phyloP scores from a whole-genome alignment of 805 yeast genomes.

The Myxozyma neotropica region DNA sequence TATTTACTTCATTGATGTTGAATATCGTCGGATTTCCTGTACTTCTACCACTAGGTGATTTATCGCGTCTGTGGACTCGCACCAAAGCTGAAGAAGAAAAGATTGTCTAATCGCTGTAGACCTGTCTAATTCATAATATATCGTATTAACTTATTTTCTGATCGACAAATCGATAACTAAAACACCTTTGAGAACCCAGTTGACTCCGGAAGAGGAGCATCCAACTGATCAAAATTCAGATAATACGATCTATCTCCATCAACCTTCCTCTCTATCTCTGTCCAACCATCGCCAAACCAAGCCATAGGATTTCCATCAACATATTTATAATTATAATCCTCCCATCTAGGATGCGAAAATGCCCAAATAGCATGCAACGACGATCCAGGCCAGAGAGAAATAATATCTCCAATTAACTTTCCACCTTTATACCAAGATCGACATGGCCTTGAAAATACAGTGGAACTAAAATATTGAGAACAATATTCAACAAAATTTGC shows the following conservation, averaged over 20 bases:
- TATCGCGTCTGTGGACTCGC: neutral
- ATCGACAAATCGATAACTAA: no score
- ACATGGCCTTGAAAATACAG: conserved; percentile 18
- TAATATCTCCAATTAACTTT: conserved; percentile 10
- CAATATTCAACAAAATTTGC: conserved; percentile 12
- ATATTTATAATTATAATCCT: conserved; percentile 24
- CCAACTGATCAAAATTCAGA: conserved; percentile 9
- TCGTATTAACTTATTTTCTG: no score
- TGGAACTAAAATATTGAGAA: conserved; percentile 12
- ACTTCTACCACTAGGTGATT: conserved; percentile 26
- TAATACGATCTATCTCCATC: conserved; percentile 18
- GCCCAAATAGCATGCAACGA: conserved; percentile 19
- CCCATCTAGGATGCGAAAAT: conserved; percentile 27
- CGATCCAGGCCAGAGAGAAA: conserved; percentile 32
- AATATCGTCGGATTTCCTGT: conserved; percentile 25
- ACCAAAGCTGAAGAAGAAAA: neutral
- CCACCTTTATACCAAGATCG: conserved; percentile 27
- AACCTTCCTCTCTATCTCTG: conserved; percentile 1
- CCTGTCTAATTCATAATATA: no score
- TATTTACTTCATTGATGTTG: conserved; percentile 25
- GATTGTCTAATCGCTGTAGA: neutral
- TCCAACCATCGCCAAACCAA: conserved; percentile 22
- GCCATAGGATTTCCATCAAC: conserved; percentile 15
- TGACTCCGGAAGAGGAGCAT: no score
- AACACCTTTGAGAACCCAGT: neutral